Evolutionary conservation across 2,329 filamentous ascomycete genomes (phyloP), one percentile per base, ranked within the genome.

Genomic region (Lecanicillium sp.): DNA sequence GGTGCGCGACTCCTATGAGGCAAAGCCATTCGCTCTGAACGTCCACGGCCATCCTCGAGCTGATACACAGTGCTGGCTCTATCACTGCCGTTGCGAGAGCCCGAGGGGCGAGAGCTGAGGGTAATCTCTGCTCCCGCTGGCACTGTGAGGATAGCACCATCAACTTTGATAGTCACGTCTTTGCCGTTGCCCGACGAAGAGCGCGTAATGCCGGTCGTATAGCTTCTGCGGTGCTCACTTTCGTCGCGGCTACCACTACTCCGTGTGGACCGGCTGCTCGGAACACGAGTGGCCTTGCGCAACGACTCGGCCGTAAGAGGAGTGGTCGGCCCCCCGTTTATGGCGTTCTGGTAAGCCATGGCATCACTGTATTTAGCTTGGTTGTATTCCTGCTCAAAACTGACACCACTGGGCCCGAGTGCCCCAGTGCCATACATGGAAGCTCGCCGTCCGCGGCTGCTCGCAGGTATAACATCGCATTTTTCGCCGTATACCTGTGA

Each of bases 241-340:
- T 80, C 76, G 48, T 80, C 78, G 31, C 67, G 75, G 52, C 77
- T 80, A 16, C 57, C 68, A 45, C 68, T 78, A 63, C 71, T 79
- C 45, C 69, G 69, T 37, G 68, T 79, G 29, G 71, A 78, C 17
- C 68, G 68, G 51, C 70, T 76, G 60, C 68, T 75, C 16, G 62
- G 58, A 42, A 62, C 67, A 45, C 60, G 66, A 38, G 57, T 65
- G 19, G 64, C 71, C 51, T 65, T 73, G 46, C 64, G 69, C 18
- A 82, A 61, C 11, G 64, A 60, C 41, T 78, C 76, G 2, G 68
- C 70, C 4, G 78, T 81, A 40, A 81, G 55, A 2, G 68, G 66
- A 38, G 70, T 49, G 28, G 56, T 80, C 79, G 17, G 52, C 55
- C 15, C 59, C 7, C 20, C 51, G 15, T 60, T 59, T 5, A 71